Evolutionary conservation across 768 basidiomycete species (phyloP).

Genomic region (Mycena galericulata): DNA sequence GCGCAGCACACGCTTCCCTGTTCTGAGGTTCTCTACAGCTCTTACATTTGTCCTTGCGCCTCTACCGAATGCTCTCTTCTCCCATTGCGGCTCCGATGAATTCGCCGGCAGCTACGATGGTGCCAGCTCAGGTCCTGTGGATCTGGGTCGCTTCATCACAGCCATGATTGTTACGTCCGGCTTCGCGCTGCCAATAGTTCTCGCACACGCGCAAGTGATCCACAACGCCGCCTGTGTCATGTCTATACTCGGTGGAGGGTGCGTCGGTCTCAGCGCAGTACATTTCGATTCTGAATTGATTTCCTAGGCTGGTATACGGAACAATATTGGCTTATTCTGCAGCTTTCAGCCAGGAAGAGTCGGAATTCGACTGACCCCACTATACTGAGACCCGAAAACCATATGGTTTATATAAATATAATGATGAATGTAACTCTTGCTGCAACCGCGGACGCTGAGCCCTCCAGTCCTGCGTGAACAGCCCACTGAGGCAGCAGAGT

Average conservation of each 20-base stretch:
- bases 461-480: background rate
- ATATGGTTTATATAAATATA: slow-evolving; percentile 33
- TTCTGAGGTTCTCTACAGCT: slow-evolving; percentile 61
- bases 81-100: slow-evolving; percentile 93
- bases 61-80: slow-evolving; percentile 92
- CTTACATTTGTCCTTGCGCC: slow-evolving; percentile 96
- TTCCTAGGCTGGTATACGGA: slow-evolving; percentile 81
- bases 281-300: slow-evolving; percentile 10
- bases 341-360: slow-evolving; percentile 82
- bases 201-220: slow-evolving; percentile 93
- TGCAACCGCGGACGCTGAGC: slow-evolving; percentile 11
- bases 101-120: slow-evolving; percentile 82
- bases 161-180: slow-evolving; percentile 92
- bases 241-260: slow-evolving; percentile 96
- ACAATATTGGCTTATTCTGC: slow-evolving; percentile 92
- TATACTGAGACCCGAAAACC: slow-evolving; percentile 12
- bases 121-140: slow-evolving; percentile 68
- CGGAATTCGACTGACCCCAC: slow-evolving; percentile 76
- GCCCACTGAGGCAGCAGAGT: too few relatives aligned
- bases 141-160: slow-evolving; percentile 96
- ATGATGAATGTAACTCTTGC: slow-evolving; percentile 29
- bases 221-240: slow-evolving; percentile 87
- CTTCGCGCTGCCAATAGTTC: slow-evolving; percentile 90
- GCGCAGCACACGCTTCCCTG: background rate
- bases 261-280: slow-evolving; percentile 46